phyloP scores from a whole-genome alignment of 2,329 filamentous ascomycete species.

The Ilyonectria destructans region DNA sequence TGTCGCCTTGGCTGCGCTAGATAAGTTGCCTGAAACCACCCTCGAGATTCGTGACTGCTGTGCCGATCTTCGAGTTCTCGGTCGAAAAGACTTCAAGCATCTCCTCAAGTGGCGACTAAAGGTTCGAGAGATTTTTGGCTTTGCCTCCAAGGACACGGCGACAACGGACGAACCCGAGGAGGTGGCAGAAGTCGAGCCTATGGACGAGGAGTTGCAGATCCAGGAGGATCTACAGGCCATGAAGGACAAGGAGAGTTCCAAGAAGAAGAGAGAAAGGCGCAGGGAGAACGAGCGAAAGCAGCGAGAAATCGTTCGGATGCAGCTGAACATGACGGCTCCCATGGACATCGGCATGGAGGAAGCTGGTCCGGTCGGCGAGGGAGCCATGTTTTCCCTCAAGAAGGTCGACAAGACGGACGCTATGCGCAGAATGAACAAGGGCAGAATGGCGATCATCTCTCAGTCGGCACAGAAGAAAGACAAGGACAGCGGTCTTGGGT shows the following conservation, averaged over 20 bases:
- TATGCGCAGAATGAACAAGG: constrained; percentile 74
- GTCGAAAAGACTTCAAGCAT: constrained; percentile 93
- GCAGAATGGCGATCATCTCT: constrained; percentile 82
- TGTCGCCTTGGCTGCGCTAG: constrained; percentile 87
- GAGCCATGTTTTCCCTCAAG: constrained; percentile 90
- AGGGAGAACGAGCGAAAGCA: constrained; percentile 95
- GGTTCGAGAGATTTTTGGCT: constrained; percentile 91
- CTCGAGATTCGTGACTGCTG: constrained; percentile 86
- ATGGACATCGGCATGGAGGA: constrained; percentile 97
- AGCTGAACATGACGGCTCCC: constrained; percentile 96
- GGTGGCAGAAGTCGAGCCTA: constrained; percentile 86
- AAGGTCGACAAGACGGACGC: constrained; percentile 83
- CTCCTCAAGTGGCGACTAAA: constrained; percentile 91
- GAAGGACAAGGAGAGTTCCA: constrained; percentile 82
- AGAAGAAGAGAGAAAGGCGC: constrained; percentile 87
- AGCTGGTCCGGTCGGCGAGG: constrained; percentile 82
- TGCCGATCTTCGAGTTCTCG: constrained; percentile 88
- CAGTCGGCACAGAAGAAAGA: constrained; percentile 71
- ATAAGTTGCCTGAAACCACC: constrained; percentile 90
- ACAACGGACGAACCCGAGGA: constrained; percentile 70
- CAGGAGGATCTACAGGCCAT: constrained; percentile 89
- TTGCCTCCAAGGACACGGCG: constrained; percentile 80
- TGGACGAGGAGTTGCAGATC: constrained; percentile 95
- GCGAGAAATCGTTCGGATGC: constrained; percentile 95
- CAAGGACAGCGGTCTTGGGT: constrained; percentile 72